Base-by-base conservation (phyloP, 2,329 filamentous ascomycete species). In the Colletotrichum sp. region DNA sequence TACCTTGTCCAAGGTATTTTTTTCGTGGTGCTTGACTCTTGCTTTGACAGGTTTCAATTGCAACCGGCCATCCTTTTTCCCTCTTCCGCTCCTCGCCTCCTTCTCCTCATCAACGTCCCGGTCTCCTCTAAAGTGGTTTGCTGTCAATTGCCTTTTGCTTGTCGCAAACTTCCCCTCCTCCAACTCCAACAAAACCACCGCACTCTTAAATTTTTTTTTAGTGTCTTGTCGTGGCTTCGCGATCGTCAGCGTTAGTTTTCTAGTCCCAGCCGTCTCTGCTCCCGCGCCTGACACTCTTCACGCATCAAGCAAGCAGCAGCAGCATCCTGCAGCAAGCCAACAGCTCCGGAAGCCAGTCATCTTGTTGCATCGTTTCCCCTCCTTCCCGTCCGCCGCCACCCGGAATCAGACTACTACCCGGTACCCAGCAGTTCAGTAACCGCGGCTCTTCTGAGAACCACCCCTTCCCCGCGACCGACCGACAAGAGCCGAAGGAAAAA, bases 211-310 rank as follows among this genome's bases (percentile, higher is more conserved):
- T 24, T 14, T 63, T 57, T 66, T 66, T 39, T 36, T 65, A 73
- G 72, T 57, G 63, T 34, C 60, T 65, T 65, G 68, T 72, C 34
- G 48, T 71, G 64, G 72, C 69, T 72, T 75, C 61, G 73, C 59
- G 59, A 73, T 68, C 73, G 73, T 75, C 70, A 65, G 57, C 48
- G 70, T 60, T 69, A 68, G 73, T 63, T 71, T 59, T 36, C 43
- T 52, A 52, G 39, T 21, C 70, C 61, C 43, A 39, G 60, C 34
- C 48, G 55, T 39, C 63, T 39, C 34, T 32, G 16, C 7, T 26
- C 36, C 34, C 18, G 16, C 28, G 14, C 55, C 14, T 57, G 21
- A 43, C 24, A 34, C 32, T 43, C 60, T 57, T 60, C 36, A 63
- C 30, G 14, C 9, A 30, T 13, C 28, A 30, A 30, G 30, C 28